Base-by-base conservation (phyloP, 371 early-diverging fungal genomes). In the Apophysomyces ossiformis region DNA sequence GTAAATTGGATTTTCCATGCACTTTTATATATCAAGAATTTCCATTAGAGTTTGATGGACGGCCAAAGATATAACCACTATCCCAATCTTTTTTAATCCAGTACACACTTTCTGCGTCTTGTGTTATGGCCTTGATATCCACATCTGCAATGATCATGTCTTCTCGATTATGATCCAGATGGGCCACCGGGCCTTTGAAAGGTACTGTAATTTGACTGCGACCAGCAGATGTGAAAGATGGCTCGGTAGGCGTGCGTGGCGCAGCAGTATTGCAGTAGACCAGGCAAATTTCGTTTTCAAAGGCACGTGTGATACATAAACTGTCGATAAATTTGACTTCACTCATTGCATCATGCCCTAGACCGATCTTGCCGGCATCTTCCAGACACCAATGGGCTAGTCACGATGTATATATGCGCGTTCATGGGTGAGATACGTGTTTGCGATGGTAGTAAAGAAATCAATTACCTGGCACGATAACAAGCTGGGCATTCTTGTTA, bases 311-410 rank as follows among this genome's bases (percentile, higher is more conserved):
- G 4, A 66, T 46, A 37, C 71, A 66, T 5, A 79, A 44, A n/a
- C 62, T 50, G 44, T 79, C 71, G 7, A 79, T 18, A n/a, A 79
- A 47, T 9, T 67, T 69, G 6, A 65, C 67, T 58, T 79, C 79
- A 32, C 71, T 69, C 8, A 59, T 16, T 3, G 61, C 45, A 16
- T 76, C 68, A 44, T 74, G 57, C 4, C 13, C 35, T 38, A 66
- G 6, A 7, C 73, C 75, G 5, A 73, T 36, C 4, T 61, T 64
- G 0, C 75, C 77, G 12, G 71, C 74, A 63, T 79, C 77, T 9
- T 74, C 75, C 37, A 71, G 46, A n/a, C 68, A 57, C 79, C 79
- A 79, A 16, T 74, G 74, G 4, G 79, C 72, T 75, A 37, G 15
- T 12, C 37, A 26, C 2, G 1, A 26, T 26, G 32, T 26, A 26